Conservation (phyloP, 768 basidiomycete genomes). For the Leccinum rimulosum region DNA sequence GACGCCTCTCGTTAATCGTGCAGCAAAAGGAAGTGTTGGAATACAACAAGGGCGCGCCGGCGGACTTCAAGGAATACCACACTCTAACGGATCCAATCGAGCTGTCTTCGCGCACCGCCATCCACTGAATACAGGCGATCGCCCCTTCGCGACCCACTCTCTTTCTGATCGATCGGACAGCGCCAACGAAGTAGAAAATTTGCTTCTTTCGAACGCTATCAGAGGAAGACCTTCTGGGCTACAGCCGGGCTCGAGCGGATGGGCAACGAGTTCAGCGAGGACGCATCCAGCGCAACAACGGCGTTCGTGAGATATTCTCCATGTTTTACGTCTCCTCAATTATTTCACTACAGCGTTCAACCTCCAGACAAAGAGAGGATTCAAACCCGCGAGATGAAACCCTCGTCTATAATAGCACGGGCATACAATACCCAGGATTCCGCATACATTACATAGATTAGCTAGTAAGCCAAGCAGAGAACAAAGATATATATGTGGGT, state of each 20-base stretch:
- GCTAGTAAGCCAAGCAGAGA: conserved; percentile 10
- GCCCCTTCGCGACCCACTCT: conserved; percentile 43
- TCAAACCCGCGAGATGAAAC: conserved; percentile 42
- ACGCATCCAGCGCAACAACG: conserved; percentile 25
- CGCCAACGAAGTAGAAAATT: conserved; percentile 68
- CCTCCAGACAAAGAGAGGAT: conserved; percentile 41
- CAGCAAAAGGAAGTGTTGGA: conserved; percentile 30
- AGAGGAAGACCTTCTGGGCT: conserved; percentile 20
- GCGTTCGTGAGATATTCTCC: conserved; percentile 17
- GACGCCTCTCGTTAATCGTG: conserved; percentile 61
- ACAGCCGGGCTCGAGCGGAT: conserved; percentile 34
- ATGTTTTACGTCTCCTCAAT: neutral
- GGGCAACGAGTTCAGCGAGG: conserved; percentile 32
- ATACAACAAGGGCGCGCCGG: conserved; percentile 33
- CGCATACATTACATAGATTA: conserved; percentile 16
- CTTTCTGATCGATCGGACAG: conserved; percentile 63
- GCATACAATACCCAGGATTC: neutral
- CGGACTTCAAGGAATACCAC: conserved; percentile 30
- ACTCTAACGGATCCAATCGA: conserved; percentile 24
- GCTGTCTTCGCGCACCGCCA: conserved; percentile 40
- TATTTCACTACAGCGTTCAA: conserved; percentile 40
- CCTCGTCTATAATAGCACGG: neutral
- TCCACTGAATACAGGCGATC: conserved; percentile 37
- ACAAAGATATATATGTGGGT: conserved; percentile 23
- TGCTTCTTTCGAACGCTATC: conserved; percentile 40